These are phyloP conservation scores for Cyamopsis tetragonoloba DNA, from an alignment of 306 rosid species.

Conservation along the genomic window DNA sequence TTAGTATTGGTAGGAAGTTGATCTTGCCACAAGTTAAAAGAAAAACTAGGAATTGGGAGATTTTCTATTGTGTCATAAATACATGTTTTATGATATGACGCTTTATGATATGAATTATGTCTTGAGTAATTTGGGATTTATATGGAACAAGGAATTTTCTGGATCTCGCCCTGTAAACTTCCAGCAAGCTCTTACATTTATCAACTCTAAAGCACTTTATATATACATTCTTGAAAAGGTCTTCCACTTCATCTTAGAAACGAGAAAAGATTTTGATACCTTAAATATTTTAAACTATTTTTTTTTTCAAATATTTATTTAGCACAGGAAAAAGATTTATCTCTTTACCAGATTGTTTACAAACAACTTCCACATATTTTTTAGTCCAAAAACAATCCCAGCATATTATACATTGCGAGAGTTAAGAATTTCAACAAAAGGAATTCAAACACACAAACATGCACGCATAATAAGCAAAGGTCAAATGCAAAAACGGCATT, in stretches of 20 bases:
- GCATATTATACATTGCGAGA: background rate
- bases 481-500: background rate
- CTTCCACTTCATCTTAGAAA: background rate
- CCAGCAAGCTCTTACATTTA: background rate
- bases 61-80: background rate
- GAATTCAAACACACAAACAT: background rate
- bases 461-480: background rate
- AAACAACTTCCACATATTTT: background rate
- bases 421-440: conserved; percentile 1
- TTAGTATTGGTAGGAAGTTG: background rate
- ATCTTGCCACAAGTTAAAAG: background rate
- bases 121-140: background rate
- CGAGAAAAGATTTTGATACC: background rate
- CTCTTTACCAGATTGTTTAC: background rate
- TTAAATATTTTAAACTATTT: background rate
- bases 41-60: background rate
- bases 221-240: background rate
- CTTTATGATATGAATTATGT: background rate
- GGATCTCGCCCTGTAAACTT: background rate
- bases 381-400: background rate
- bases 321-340: background rate
- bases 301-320: background rate
- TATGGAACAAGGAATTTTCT: background rate
- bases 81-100: too few species aligned
- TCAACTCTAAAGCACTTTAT: background rate